These are phyloP conservation scores for Epichloe sp. DNA, from an alignment of 2,329 filamentous ascomycete species.

Conservation along the genomic window DNA sequence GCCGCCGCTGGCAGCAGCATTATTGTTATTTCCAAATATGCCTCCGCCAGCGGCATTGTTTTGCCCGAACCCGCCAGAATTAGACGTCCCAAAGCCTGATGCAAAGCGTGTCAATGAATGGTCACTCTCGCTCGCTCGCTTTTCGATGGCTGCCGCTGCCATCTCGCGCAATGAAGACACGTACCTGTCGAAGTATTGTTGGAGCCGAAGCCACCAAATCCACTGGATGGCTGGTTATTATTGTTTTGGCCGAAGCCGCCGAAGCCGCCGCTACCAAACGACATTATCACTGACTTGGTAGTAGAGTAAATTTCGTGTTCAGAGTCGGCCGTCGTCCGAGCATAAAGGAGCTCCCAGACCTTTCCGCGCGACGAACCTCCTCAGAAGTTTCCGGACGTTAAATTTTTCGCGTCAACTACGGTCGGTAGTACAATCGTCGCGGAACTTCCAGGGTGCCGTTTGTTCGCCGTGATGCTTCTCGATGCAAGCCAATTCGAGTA, in stretches of 20 bases:
- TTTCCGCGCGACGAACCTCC: neutral
- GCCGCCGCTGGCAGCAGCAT: slow-evolving; percentile 17
- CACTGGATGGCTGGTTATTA: slow-evolving; percentile 23
- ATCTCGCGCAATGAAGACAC: slow-evolving; percentile 16
- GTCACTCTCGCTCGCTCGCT: slow-evolving; percentile 6
- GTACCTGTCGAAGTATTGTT: slow-evolving; percentile 37
- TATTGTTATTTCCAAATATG: slow-evolving; percentile 30
- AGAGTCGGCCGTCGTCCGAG: neutral
- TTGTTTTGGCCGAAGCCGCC: slow-evolving; percentile 45
- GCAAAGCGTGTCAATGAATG: slow-evolving; percentile 12
- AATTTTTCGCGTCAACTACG: neutral
- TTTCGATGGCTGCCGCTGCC: neutral
- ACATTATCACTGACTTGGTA: slow-evolving; percentile 29
- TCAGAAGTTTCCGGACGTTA: neutral
- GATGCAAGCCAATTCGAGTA: neutral
- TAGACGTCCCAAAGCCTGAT: slow-evolving; percentile 22
- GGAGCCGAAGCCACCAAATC: slow-evolving; percentile 46
- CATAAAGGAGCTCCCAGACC: neutral
- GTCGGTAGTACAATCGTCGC: neutral
- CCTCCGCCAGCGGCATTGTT: slow-evolving; percentile 20
- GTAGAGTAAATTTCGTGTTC: neutral
- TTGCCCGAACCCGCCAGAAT: slow-evolving; percentile 30
- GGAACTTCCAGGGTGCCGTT: neutral
- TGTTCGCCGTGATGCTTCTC: neutral
- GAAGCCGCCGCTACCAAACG: slow-evolving; percentile 38